These are phyloP conservation scores for Podaxis sp. DNA, from an alignment of 768 basidiomycete genomes.

Conservation along the genomic window DNA sequence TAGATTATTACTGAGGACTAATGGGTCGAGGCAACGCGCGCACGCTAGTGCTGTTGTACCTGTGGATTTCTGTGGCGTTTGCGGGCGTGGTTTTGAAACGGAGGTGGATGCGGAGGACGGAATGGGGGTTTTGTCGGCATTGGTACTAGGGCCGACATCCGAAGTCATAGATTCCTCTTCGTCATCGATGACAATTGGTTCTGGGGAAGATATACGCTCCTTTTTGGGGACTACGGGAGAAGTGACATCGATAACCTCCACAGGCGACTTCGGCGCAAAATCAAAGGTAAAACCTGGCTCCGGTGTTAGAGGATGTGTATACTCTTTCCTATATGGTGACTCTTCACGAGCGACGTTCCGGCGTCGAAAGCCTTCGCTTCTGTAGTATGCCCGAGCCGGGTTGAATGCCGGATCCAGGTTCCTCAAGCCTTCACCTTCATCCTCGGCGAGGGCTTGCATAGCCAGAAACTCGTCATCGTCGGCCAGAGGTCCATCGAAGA, in stretches of 20 bases:
- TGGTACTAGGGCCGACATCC: constrained; percentile 3
- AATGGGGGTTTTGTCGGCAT: neutral
- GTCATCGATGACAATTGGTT: constrained; percentile 50
- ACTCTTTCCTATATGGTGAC: constrained; percentile 52
- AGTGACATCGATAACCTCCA: constrained; percentile 17
- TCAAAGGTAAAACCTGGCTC: constrained; percentile 68
- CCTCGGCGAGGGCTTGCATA: constrained; percentile 2
- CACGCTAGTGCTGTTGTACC: constrained; percentile 56
- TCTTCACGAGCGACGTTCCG: constrained; percentile 17
- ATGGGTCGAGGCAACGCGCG: constrained; percentile 62
- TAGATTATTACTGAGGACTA: constrained; percentile 53
- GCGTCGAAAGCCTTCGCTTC: neutral
- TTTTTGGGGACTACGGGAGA: neutral
- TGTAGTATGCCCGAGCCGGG: constrained; percentile 8
- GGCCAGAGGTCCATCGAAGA: neutral
- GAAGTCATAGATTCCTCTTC: constrained; percentile 27
- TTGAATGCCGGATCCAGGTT: constrained; percentile 4
- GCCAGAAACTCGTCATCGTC: constrained; percentile 1
- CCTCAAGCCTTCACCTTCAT: neutral
- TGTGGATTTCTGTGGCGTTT: constrained; percentile 9
- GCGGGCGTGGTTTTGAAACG: constrained; percentile 2
- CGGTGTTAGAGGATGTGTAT: constrained; percentile 60
- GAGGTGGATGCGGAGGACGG: neutral
- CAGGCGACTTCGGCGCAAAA: constrained; percentile 46
- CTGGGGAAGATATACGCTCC: constrained; percentile 23